Conservation (phyloP, 306 rosid species). For the Dryas alaskensis region DNA sequence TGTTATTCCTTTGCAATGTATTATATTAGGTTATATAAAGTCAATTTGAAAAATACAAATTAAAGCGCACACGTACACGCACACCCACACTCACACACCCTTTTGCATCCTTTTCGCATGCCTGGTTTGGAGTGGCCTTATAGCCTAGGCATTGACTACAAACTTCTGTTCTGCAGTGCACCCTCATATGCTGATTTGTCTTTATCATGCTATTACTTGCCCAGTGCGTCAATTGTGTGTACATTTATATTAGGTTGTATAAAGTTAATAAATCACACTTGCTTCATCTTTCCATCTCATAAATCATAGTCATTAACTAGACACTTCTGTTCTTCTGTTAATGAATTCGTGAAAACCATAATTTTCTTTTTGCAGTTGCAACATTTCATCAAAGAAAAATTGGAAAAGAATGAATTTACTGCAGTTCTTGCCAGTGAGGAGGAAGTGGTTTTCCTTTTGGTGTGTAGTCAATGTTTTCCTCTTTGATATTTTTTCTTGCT, state of each 20-base stretch:
- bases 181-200: neutral
- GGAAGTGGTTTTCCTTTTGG: constrained; percentile 78
- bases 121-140: neutral
- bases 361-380: constrained; percentile 56
- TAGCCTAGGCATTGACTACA: neutral
- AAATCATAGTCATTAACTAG: neutral
- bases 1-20: no score
- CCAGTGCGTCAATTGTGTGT: neutral
- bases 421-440: constrained; percentile 54
- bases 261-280: neutral
- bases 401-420: constrained; percentile 64
- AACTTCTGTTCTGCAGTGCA: neutral
- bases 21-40: no score
- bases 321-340: neutral
- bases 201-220: neutral
- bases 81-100: no score
- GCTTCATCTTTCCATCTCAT: neutral
- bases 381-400: constrained; percentile 53
- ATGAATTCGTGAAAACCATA: constrained; percentile 3
- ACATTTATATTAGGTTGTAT: neutral
- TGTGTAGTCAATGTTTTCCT: constrained; percentile 28
- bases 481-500: constrained; percentile 3
- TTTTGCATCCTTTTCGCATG: neutral
- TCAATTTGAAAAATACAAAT: no score
- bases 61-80: no score